These are phyloP conservation scores for Boletellus emodensis DNA, from an alignment of 768 basidiomycete species.

Conservation along the genomic window DNA sequence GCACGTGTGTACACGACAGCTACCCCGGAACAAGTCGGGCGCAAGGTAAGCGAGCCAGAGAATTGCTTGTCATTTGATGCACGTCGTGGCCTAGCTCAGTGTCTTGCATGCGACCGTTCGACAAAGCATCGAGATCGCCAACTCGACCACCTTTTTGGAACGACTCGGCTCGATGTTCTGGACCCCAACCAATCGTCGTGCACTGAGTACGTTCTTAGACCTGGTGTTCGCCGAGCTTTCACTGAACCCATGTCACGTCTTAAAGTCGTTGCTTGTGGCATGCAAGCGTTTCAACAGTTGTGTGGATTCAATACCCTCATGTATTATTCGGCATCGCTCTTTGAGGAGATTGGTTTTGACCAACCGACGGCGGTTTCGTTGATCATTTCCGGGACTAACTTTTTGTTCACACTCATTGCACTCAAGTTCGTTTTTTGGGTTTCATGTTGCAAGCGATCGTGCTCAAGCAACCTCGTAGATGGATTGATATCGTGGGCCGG, in stretches of 20 bases:
- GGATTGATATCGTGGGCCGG: conserved; percentile 67
- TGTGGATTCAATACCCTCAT: conserved; percentile 83
- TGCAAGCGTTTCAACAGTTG: conserved; percentile 81
- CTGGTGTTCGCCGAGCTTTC: not conserved
- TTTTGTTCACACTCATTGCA: conserved; percentile 72
- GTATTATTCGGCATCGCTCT: conserved; percentile 74
- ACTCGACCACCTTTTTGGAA: conserved; percentile 57
- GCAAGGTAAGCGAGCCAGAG: conserved; percentile 43
- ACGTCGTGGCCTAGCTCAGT: conserved; percentile 39
- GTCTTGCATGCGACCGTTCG: conserved; percentile 58
- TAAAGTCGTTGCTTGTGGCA: conserved; percentile 69
- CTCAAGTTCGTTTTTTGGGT: conserved; percentile 42
- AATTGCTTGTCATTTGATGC: not conserved
- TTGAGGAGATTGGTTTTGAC: conserved; percentile 76
- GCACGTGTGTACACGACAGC: conserved; percentile 67
- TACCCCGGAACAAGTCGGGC: conserved; percentile 57
- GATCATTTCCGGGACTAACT: conserved; percentile 75
- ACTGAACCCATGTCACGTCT: not conserved
- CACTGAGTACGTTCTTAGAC: conserved; percentile 48
- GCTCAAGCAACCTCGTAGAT: conserved; percentile 11
- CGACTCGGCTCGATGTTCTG: conserved; percentile 52
- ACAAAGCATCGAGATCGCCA: conserved; percentile 56
- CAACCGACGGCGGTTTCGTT: conserved; percentile 80
- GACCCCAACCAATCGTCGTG: conserved; percentile 59
- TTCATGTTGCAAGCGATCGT: not conserved